Base-by-base conservation (phyloP, 805 yeast species). In the Wickerhamomyces alni region DNA sequence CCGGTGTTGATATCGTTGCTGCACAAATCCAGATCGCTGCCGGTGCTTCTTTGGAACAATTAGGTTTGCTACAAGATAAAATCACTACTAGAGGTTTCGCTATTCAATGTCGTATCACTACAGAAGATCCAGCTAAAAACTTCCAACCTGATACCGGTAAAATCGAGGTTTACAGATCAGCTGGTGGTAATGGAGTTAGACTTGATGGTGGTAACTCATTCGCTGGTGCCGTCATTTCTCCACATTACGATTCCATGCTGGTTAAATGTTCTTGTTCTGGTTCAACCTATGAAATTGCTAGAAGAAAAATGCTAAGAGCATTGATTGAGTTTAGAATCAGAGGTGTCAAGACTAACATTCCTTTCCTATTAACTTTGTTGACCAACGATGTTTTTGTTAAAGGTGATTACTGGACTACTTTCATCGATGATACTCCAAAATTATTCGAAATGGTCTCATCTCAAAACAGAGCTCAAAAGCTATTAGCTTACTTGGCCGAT, bases 141-240 rank as follows among this genome's bases (percentile, higher is more conserved):
- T 91, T 91, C 80, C 97, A 87, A 67, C 99, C 99, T 13, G 99
- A 91, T 62, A 93, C 98, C 3, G 99, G 99, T 61, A 88, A 89
- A 66, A 84, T 91, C 55, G 99, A 91, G 66, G 99, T 91, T 34
- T 91, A 91, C 72, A 80, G 98, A 65, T 88, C 97, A 34, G 87
- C 98, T 17, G 99, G 99, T 67, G 99, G 99, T 73, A 93, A 93
- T 60, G 99, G 99, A 65, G 97, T 93, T 35, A 82, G 99, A 70
- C 75, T 93, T 53, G 99, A 91, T 58, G 99, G 99, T 70, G 98
- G 98, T 68, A 91, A 91, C 62, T 97, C 96, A 4, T 91, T 87
- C 63, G 95, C 96, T 11, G 99, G 99, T 48, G 85, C 97, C 17
- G 80, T 93, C 50, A 93, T 91, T 52, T 82, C 96, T 26, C 99